These are phyloP conservation scores for Apiosordaria backusii DNA, from an alignment of 495 filamentous ascomycete species.

Conservation along the genomic window DNA sequence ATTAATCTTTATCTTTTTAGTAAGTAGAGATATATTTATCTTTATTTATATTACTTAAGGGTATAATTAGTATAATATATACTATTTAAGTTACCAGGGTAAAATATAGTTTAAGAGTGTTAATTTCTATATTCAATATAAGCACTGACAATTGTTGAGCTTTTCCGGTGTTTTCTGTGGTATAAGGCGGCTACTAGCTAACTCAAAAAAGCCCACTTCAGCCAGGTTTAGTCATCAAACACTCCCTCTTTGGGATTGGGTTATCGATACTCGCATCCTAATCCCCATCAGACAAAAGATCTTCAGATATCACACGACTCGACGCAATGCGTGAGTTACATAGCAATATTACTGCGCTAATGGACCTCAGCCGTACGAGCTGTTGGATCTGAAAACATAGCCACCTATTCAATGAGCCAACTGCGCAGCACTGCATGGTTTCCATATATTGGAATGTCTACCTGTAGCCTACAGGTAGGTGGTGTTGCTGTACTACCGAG, in stretches of 20 bases:
- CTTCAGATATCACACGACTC: not conserved
- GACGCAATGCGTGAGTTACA: not conserved
- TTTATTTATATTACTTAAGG: no score
- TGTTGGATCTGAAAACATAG: not conserved
- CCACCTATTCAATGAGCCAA: not conserved
- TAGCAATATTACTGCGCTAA: not conserved
- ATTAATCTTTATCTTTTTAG: no score
- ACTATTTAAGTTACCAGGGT: no score
- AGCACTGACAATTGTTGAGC: no score
- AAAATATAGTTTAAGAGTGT: no score
- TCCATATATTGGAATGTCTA: not conserved
- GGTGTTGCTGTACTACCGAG: not conserved
- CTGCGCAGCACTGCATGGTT: not conserved
- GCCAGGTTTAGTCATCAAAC: no score
- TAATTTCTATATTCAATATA: no score
- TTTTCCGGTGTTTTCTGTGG: no score
- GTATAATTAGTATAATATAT: no score
- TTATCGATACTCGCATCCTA: not conserved
- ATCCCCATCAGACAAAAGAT: not conserved
- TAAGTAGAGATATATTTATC: no score
- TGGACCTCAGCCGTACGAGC: not conserved
- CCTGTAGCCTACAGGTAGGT: not conserved
- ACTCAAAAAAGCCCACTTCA: no score
- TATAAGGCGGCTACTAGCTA: no score
- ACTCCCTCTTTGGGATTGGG: not conserved